phyloP scores from a whole-genome alignment of 2,329 filamentous ascomycete species.

The Fusarium concolor region DNA sequence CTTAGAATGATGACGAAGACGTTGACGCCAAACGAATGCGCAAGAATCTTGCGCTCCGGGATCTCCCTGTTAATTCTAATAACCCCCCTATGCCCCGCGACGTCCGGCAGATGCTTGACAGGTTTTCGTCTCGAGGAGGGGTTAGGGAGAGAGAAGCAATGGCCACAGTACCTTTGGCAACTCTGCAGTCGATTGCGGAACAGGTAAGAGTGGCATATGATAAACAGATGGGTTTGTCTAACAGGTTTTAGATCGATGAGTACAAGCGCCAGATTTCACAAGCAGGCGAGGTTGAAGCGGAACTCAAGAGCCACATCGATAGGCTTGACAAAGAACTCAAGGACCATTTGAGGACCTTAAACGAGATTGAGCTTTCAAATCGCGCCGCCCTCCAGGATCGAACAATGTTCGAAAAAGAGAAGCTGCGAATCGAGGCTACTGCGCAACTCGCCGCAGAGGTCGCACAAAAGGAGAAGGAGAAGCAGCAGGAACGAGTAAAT shows the following conservation, averaged over 20 bases:
- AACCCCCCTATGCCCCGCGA: constrained; percentile 50
- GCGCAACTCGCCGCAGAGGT: constrained; percentile 46
- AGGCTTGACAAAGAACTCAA: constrained; percentile 59
- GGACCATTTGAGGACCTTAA: constrained; percentile 58
- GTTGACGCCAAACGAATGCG: constrained; percentile 49
- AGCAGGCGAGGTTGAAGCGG: constrained; percentile 47
- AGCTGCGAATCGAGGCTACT: constrained; percentile 53
- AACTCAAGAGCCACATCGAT: constrained; percentile 57
- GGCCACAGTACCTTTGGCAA: constrained; percentile 47
- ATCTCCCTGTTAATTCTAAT: constrained; percentile 38
- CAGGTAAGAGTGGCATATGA: constrained; percentile 47
- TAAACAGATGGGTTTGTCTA: constrained; percentile 14
- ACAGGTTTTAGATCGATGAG: constrained; percentile 47
- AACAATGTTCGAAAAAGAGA: constrained; percentile 59
- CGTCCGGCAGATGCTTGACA: constrained; percentile 48
- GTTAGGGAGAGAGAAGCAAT: constrained; percentile 35
- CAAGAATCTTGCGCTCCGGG: constrained; percentile 32
- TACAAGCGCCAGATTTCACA: constrained; percentile 43
- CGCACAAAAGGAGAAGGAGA: constrained; percentile 52
- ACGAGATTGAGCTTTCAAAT: constrained; percentile 59
- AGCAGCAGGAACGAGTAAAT: constrained; percentile 51
- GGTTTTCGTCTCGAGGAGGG: constrained; percentile 24
- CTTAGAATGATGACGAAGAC: constrained; percentile 49
- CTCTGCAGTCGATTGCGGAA: constrained; percentile 55
- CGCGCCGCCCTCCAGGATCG: constrained; percentile 65